These are phyloP conservation scores for Lactifluus rugatus DNA, from an alignment of 768 basidiomycete species.

Conservation along the genomic window DNA sequence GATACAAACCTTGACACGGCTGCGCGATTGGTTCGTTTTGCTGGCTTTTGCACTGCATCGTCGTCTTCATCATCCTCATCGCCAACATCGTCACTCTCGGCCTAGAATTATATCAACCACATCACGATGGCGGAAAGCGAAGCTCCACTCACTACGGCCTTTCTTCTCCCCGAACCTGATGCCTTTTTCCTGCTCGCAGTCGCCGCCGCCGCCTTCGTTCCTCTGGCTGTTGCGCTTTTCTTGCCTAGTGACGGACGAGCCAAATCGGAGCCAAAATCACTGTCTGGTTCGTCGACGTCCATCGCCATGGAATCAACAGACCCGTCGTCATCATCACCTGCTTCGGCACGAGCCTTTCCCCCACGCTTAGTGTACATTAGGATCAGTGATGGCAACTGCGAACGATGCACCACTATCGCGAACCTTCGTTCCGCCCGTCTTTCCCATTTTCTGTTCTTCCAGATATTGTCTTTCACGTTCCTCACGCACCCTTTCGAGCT, in stretches of 20 bases:
- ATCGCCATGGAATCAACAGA: constrained; percentile 67
- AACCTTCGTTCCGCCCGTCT: not conserved
- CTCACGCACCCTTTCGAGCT: constrained; percentile 67
- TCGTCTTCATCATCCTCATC: constrained; percentile 47
- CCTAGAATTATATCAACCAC: constrained; percentile 43
- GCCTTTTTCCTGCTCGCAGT: constrained; percentile 24
- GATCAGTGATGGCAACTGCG: not conserved
- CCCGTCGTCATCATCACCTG: constrained; percentile 41
- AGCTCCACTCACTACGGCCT: constrained; percentile 27
- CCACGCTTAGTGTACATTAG: constrained; percentile 25
- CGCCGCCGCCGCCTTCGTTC: constrained; percentile 26
- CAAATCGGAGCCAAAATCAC: constrained; percentile 21
- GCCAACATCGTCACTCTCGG: constrained; percentile 51
- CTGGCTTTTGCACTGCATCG: constrained; percentile 37
- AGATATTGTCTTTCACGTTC: constrained; percentile 54
- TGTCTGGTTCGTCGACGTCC: constrained; percentile 44
- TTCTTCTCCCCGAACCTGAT: constrained; percentile 24
- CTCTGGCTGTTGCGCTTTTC: constrained; percentile 22
- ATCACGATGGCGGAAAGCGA: not conserved
- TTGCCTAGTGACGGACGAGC: constrained; percentile 23
- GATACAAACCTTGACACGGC: constrained; percentile 49
- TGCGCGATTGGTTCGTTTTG: constrained; percentile 54
- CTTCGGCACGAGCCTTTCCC: constrained; percentile 45
- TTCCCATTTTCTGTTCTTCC: constrained; percentile 34
- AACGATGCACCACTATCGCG: not conserved